Conservation (phyloP, 2,329 filamentous ascomycete species). For the Cercospora nicotianae region DNA sequence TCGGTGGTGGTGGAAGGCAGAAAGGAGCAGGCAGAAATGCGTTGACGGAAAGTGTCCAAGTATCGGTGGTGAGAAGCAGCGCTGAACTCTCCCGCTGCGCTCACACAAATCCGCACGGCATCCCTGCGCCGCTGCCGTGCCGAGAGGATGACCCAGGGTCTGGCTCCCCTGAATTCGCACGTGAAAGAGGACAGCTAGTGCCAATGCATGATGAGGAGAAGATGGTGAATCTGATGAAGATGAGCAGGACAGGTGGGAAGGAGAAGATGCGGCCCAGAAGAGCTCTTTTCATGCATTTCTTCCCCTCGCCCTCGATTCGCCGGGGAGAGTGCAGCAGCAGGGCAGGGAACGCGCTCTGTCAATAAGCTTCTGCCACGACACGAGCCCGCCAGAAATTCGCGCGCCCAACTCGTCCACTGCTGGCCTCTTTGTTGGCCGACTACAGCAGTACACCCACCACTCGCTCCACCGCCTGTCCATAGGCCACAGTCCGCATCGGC, state of each 20-base stretch:
- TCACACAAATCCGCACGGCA: background rate
- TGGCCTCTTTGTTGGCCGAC: background rate
- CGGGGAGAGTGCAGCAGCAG: background rate
- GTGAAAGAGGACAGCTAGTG: background rate
- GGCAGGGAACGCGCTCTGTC: background rate
- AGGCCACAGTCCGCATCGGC: slow-evolving; percentile 2
- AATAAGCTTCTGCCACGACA: slow-evolving; percentile 10
- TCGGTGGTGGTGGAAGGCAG: background rate
- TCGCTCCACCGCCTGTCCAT: background rate
- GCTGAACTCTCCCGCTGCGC: background rate
- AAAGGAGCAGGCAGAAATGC: background rate
- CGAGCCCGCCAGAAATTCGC: slow-evolving; percentile 1
- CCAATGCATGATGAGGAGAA: background rate
- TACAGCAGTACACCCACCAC: background rate
- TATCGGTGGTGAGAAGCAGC: background rate
- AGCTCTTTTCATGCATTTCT: background rate
- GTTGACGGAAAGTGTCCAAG: background rate
- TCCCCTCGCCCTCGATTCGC: background rate
- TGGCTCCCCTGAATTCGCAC: slow-evolving; percentile 1
- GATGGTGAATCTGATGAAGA: background rate
- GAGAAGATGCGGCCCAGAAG: background rate
- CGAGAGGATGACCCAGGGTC: background rate
- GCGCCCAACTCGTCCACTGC: slow-evolving; percentile 6
- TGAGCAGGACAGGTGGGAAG: background rate
- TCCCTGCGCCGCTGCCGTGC: slow-evolving; percentile 1